phyloP scores from a whole-genome alignment of 148 eudicot genomes.

The Silene conica region DNA sequence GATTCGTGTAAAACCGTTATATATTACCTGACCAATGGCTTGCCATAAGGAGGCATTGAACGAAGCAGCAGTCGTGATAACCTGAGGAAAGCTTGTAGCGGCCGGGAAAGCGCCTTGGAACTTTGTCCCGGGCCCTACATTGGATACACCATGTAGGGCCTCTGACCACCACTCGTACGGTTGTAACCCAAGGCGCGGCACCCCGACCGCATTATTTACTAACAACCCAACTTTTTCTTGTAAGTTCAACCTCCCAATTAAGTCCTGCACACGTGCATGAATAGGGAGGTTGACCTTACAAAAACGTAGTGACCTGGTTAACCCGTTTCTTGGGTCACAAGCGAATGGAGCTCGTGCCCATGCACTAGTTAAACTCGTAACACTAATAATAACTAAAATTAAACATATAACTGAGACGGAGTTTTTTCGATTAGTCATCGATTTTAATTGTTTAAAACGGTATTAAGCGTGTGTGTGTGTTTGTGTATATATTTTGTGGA shows the following conservation, averaged over 20 bases:
- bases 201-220: slow-evolving; percentile 69
- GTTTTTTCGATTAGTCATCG: slow-evolving; percentile 5
- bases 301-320: slow-evolving; percentile 48
- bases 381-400: background rate
- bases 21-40: slow-evolving; percentile 66
- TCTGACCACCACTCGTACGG: slow-evolving; percentile 99
- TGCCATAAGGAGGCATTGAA: slow-evolving; percentile 79
- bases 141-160: slow-evolving; percentile 89
- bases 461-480: slow-evolving; percentile 9
- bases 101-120: slow-evolving; percentile 63
- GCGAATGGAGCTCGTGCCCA: slow-evolving; percentile 60
- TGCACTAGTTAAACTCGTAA: background rate
- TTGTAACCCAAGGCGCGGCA: slow-evolving; percentile 64
- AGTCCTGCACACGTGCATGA: slow-evolving; percentile 48
- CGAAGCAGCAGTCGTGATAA: slow-evolving; percentile 81
- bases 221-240: slow-evolving; percentile 60
- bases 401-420: slow-evolving; percentile 8
- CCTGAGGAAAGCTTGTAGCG: slow-evolving; percentile 94
- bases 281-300: slow-evolving; percentile 51
- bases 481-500: background rate
- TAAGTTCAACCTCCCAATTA: slow-evolving; percentile 62
- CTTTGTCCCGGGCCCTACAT: slow-evolving; percentile 75
- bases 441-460: background rate
- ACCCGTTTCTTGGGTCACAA: slow-evolving; percentile 52
- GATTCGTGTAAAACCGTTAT: too few relatives aligned